phyloP scores from a whole-genome alignment of 805 yeast genomes.

The Peterozyma xylosa region DNA sequence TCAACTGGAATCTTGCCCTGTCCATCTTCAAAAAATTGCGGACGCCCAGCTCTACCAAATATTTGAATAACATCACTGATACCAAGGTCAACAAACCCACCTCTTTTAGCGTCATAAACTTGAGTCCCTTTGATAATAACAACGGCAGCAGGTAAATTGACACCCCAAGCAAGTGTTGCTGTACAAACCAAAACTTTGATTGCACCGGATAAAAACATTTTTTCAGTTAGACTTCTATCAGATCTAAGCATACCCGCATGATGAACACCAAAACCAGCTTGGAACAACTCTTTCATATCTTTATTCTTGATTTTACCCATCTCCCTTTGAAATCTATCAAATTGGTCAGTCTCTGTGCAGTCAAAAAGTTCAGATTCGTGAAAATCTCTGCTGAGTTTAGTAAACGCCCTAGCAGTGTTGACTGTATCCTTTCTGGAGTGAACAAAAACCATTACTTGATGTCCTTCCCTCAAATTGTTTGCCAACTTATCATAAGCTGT shows the following conservation, averaged over 20 bases:
- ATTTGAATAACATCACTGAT: slow-evolving; percentile 96
- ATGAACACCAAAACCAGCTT: slow-evolving; percentile 83
- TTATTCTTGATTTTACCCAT: slow-evolving; percentile 64
- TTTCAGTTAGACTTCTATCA: slow-evolving; percentile 85
- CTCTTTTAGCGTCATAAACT: slow-evolving; percentile 87
- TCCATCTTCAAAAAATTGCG: slow-evolving; percentile 68
- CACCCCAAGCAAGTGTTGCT: slow-evolving; percentile 99
- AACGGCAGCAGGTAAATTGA: slow-evolving; percentile 94
- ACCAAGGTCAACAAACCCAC: slow-evolving; percentile 91
- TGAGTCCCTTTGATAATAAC: slow-evolving; percentile 96
- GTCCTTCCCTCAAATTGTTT: slow-evolving; percentile 59
- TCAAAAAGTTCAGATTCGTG: slow-evolving; percentile 55
- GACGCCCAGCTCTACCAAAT: slow-evolving; percentile 99
- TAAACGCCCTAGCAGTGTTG: slow-evolving; percentile 70
- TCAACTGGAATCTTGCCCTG: not conserved
- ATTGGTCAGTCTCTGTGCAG: slow-evolving; percentile 34
- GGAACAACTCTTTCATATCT: slow-evolving; percentile 76
- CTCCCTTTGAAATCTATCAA: slow-evolving; percentile 50
- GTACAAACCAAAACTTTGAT: slow-evolving; percentile 91
- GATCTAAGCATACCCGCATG: slow-evolving; percentile 95
- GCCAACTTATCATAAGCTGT: slow-evolving; percentile 71
- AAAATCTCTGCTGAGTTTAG: slow-evolving; percentile 55
- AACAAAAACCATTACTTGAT: slow-evolving; percentile 94
- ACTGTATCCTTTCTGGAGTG: slow-evolving; percentile 92
- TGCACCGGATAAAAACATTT: slow-evolving; percentile 77